These are phyloP conservation scores for Leucaena leucocephala DNA, from an alignment of 306 rosid species.

Conservation along the genomic window DNA sequence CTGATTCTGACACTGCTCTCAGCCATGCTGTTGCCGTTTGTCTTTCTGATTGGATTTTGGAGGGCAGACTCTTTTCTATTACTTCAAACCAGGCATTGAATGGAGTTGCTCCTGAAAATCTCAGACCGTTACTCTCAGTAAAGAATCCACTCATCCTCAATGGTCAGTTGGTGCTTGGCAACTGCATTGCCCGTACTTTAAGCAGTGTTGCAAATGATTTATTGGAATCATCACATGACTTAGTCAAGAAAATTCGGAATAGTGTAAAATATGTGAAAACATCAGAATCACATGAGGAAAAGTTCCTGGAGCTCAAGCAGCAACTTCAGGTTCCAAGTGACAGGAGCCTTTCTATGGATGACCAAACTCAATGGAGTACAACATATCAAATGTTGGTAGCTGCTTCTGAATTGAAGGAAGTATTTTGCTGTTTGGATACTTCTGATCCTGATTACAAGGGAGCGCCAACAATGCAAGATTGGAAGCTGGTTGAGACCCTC, in stretches of 20 bases:
- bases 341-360: conserved; percentile 73
- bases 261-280: conserved; percentile 90
- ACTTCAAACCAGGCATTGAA: conserved; percentile 55
- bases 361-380: conserved; percentile 80
- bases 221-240: conserved; percentile 52
- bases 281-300: conserved; percentile 84
- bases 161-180: conserved; percentile 80
- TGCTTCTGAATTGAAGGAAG: conserved; percentile 82
- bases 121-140: conserved; percentile 75
- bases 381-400: conserved; percentile 91
- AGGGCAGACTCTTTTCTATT: conserved; percentile 78
- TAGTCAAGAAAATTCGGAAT: conserved; percentile 68
- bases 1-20: conserved; percentile 74
- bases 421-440: conserved; percentile 83
- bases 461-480: conserved; percentile 79
- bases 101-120: conserved; percentile 64
- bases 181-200: conserved; percentile 79
- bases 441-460: conserved; percentile 84
- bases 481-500: conserved; percentile 80
- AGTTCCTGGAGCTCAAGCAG: conserved; percentile 75
- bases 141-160: conserved; percentile 84
- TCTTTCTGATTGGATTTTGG: conserved; percentile 88
- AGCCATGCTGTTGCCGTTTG: conserved; percentile 90
- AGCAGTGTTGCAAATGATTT: conserved; percentile 74
- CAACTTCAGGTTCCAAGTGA: conserved; percentile 94